phyloP scores from a whole-genome alignment of 176 grass and related monocot species.

The Thalia dealbata region DNA sequence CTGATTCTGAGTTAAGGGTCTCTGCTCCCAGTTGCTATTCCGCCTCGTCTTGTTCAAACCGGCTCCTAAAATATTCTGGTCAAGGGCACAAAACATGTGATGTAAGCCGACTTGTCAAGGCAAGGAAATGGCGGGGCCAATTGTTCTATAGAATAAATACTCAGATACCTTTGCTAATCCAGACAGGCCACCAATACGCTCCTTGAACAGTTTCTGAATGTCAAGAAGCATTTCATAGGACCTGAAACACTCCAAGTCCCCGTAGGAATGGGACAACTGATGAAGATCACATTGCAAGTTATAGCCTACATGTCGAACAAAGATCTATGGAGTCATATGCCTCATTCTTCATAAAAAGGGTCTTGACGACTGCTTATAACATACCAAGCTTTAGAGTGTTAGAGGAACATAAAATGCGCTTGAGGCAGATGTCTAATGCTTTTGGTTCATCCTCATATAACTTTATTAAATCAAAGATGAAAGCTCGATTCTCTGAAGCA shows the following conservation, averaged over 20 bases:
- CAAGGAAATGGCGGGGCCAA: background rate
- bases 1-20: conserved; percentile 80
- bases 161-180: conserved; percentile 63
- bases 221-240: conserved; percentile 96
- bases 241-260: conserved; percentile 73
- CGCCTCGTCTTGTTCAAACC: conserved; percentile 75
- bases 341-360: conserved; percentile 11
- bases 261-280: conserved; percentile 73
- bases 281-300: conserved; percentile 86
- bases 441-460: conserved; percentile 64
- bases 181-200: conserved; percentile 69
- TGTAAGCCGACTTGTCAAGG: background rate
- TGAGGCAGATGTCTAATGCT: conserved; percentile 65
- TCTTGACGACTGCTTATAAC: background rate
- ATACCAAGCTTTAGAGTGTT: conserved; percentile 91
- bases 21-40: conserved; percentile 88
- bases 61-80: conserved; percentile 78
- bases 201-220: conserved; percentile 90
- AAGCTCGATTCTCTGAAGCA: conserved; percentile 79
- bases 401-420: conserved; percentile 78
- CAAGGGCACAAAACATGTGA: background rate
- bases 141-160: background rate
- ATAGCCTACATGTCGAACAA: conserved; percentile 43
- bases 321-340: background rate
- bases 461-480: conserved; percentile 98